Percentiles rank a stretch among this genome's conserved stretches.
phyloP scores from a whole-genome alignment of 2,329 filamentous ascomycete species.

The Calonectria hawksworthii region DNA sequence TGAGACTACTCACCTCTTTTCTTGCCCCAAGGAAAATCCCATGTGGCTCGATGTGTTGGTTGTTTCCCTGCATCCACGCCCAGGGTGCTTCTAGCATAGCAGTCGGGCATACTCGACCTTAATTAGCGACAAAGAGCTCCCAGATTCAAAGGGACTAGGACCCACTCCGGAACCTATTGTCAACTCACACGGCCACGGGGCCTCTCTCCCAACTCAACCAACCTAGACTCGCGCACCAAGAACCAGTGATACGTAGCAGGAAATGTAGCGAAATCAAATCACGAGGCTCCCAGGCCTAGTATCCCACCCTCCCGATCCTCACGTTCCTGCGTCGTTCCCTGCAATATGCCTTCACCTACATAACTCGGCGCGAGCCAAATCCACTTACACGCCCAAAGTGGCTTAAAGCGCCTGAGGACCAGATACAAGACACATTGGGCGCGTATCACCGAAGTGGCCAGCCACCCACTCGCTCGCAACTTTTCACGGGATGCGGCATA shows the following conservation, averaged over 20 bases:
- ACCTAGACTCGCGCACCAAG: constrained; percentile 4
- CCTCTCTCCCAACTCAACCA: constrained; percentile 22
- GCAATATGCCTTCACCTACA: not conserved
- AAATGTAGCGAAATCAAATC: not conserved
- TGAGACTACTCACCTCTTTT: not conserved
- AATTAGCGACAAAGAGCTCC: constrained; percentile 4
- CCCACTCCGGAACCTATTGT: constrained; percentile 37
- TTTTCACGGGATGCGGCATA: not conserved
- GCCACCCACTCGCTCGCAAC: not conserved
- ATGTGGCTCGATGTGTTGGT: constrained; percentile 30
- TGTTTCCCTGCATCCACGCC: constrained; percentile 29
- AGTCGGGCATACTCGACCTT: constrained; percentile 9
- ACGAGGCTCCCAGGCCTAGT: not conserved
- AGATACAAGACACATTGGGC: constrained; percentile 10
- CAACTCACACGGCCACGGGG: constrained; percentile 40
- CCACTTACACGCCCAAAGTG: constrained; percentile 26
- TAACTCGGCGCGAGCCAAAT: constrained; percentile 2
- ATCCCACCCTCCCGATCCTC: not conserved
- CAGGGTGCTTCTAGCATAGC: constrained; percentile 27
- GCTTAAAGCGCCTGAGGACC: not conserved
- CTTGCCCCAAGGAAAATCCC: constrained; percentile 3
- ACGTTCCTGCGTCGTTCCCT: not conserved
- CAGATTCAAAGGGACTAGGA: constrained; percentile 24
- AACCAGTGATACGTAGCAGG: constrained; percentile 7
- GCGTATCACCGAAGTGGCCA: constrained; percentile 4